phyloP scores from a whole-genome alignment of 805 yeast genomes.

The Candida orba region DNA sequence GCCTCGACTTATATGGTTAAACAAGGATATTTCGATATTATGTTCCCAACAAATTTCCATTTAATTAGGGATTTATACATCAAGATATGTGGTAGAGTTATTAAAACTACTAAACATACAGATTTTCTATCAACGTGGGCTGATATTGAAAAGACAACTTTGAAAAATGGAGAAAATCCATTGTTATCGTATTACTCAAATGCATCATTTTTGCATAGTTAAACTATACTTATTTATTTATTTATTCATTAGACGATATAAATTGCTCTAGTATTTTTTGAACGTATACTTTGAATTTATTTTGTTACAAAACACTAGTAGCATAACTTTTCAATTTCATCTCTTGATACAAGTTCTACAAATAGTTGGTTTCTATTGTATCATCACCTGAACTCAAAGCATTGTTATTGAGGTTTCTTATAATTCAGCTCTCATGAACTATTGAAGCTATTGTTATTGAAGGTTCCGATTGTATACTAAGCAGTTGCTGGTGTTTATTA shows the following conservation, averaged over 20 bases:
- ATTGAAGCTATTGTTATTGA: no score
- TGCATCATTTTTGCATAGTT: constrained; percentile 51
- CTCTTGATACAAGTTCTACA: no score
- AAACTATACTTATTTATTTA: neutral
- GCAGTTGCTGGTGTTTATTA: no score
- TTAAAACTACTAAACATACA: constrained; percentile 48
- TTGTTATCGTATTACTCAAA: constrained; percentile 72
- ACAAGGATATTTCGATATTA: constrained; percentile 80
- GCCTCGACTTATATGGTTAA: constrained; percentile 71
- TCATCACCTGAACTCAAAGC: no score
- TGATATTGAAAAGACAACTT: constrained; percentile 56
- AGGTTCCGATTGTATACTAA: no score
- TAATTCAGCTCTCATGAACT: no score
- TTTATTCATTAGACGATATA: neutral
- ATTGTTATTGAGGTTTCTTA: no score
- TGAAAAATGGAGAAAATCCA: constrained; percentile 77
- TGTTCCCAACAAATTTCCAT: constrained; percentile 77
- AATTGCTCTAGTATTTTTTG: no score
- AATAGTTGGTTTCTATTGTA: no score
- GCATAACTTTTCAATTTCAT: no score
- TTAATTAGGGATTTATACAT: constrained; percentile 55
- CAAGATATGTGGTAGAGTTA: constrained; percentile 53
- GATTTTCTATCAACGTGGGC: constrained; percentile 69
- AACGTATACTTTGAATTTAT: no score
- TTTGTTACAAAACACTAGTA: no score